These are phyloP conservation scores for Arthrocladium fulminans DNA, from an alignment of 2,329 filamentous ascomycete genomes.

Conservation along the genomic window DNA sequence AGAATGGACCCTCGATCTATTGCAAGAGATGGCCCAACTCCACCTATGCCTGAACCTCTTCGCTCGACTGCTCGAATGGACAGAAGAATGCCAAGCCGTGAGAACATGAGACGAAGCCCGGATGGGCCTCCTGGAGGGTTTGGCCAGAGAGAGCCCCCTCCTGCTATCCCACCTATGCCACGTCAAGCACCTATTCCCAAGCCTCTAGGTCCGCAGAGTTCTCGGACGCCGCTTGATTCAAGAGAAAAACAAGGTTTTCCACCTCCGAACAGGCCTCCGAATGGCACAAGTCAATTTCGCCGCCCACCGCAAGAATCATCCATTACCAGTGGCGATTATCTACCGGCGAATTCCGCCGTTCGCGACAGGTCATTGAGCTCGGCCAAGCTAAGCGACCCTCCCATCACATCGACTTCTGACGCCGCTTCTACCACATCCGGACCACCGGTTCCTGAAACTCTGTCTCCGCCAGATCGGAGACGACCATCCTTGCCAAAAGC, in stretches of 20 bases:
- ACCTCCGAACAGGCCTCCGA: neutral
- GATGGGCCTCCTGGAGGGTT: neutral
- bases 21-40: constrained; percentile 13
- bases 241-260: constrained; percentile 7
- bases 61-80: constrained; percentile 6
- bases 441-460: constrained; percentile 10
- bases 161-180: constrained; percentile 6
- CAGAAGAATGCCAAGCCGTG: constrained; percentile 3
- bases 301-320: neutral
- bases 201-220: neutral
- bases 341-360: constrained; percentile 1
- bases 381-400: constrained; percentile 1
- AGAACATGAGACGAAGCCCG: constrained; percentile 3
- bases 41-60: constrained; percentile 9
- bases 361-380: constrained; percentile 7
- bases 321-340: neutral
- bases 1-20: constrained; percentile 10
- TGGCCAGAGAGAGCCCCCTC: neutral
- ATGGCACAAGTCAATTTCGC: neutral
- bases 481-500: constrained; percentile 17
- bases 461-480: constrained; percentile 14
- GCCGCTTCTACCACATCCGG: neutral
- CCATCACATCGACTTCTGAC: constrained; percentile 1
- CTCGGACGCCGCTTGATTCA: neutral
- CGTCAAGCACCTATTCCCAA: neutral